A percentile compares a stretch with the other conserved stretches of the same genome.
These are phyloP conservation scores for Vinca major DNA, from an alignment of 305 asterid species.

Conservation along the genomic window DNA sequence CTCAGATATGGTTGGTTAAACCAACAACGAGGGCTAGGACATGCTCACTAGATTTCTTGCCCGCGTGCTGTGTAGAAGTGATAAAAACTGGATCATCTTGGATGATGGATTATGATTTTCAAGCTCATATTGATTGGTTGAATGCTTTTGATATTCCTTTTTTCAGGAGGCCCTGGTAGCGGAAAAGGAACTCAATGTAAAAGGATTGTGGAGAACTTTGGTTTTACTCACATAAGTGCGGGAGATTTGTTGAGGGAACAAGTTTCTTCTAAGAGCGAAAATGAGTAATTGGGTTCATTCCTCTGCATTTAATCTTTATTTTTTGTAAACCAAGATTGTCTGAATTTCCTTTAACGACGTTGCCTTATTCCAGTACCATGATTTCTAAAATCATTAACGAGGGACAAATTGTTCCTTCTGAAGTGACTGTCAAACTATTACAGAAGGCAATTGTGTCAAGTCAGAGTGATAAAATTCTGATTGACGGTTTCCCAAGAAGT, in stretches of 20 bases:
- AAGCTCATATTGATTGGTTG: not conserved
- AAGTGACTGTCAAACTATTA: constrained; percentile 72
- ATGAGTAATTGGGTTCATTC: constrained; percentile 40
- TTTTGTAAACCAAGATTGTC: constrained; percentile 14
- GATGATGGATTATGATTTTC: not conserved
- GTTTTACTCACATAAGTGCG: constrained; percentile 84
- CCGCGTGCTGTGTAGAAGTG: not conserved
- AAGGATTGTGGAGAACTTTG: constrained; percentile 58
- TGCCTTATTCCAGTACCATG: constrained; percentile 52
- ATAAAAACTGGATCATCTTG: not conserved
- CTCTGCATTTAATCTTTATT: constrained; percentile 14
- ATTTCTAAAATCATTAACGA: constrained; percentile 67
- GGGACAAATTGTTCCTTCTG: constrained; percentile 90
- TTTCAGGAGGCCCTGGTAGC: constrained; percentile 92
- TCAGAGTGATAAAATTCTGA: constrained; percentile 51
- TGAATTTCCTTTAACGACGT: constrained; percentile 6
- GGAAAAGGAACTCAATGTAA: constrained; percentile 96
- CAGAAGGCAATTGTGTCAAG: constrained; percentile 60
- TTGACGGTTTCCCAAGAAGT: constrained; percentile 94
- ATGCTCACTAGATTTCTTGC: not conserved
- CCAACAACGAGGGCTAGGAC: not conserved
- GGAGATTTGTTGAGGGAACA: constrained; percentile 86
- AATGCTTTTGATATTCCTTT: constrained; percentile 15
- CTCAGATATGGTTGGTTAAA: not conserved
- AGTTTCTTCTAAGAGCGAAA: constrained; percentile 51